These are phyloP conservation scores for Magnolia changhungtana DNA, from an alignment of 164 flowering plant species.

Conservation along the genomic window DNA sequence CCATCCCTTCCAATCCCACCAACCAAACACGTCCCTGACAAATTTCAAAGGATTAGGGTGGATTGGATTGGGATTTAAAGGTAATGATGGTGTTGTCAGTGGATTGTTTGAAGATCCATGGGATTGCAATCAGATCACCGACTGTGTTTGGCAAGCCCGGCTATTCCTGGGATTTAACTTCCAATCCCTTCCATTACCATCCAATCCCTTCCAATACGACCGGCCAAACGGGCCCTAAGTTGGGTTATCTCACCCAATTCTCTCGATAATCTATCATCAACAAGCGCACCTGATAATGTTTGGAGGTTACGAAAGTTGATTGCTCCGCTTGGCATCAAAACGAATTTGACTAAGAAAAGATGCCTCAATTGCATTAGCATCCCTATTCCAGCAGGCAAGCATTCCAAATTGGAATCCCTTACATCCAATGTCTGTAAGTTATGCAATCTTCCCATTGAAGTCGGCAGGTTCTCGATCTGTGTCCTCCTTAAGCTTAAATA, in stretches of 20 bases:
- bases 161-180: too few relatives aligned
- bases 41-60: too few relatives aligned
- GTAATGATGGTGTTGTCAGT: too few relatives aligned
- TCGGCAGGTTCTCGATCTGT: constrained; percentile 23
- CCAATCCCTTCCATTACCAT: too few relatives aligned
- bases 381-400: constrained; percentile 26
- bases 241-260: constrained; percentile 4
- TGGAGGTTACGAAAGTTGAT: constrained; percentile 28
- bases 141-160: too few relatives aligned
- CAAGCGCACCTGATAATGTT: background rate
- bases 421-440: constrained; percentile 42
- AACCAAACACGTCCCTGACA: too few relatives aligned
- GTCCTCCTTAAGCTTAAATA: constrained; percentile 29
- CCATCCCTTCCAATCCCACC: too few relatives aligned
- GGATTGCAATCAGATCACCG: too few relatives aligned
- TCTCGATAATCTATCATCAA: constrained; percentile 20
- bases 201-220: too few relatives aligned
- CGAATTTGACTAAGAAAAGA: background rate
- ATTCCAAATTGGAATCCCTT: constrained; percentile 23
- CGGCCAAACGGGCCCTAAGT: too few relatives aligned
- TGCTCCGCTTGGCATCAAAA: constrained; percentile 10
- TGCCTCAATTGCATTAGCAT: constrained; percentile 31
- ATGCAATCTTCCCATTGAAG: constrained; percentile 29
- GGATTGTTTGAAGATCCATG: too few relatives aligned
- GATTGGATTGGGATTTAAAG: too few relatives aligned